These are phyloP conservation scores for Chalara sp. DNA, from an alignment of 2,329 filamentous ascomycete genomes.

Conservation along the genomic window DNA sequence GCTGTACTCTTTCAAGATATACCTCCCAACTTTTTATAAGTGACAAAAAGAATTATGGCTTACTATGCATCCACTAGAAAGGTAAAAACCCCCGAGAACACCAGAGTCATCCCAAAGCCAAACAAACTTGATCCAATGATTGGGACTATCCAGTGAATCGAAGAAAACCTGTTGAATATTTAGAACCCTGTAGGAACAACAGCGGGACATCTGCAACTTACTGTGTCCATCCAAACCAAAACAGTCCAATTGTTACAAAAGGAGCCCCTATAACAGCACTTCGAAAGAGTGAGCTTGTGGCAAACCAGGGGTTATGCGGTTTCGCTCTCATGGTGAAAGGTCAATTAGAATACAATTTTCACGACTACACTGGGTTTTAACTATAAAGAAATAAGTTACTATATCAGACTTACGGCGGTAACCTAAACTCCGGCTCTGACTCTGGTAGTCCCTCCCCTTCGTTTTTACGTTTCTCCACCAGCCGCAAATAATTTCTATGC, in stretches of 20 bases:
- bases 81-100: constrained; percentile 80
- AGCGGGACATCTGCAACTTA: too few species aligned
- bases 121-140: neutral
- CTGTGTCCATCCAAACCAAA: neutral
- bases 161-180: neutral
- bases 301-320: too few species aligned
- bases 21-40: too few species aligned
- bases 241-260: neutral
- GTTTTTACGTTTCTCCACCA: neutral
- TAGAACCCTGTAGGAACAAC: too few species aligned
- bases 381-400: too few species aligned
- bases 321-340: too few species aligned
- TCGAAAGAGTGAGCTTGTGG: too few species aligned
- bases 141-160: neutral
- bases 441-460: neutral
- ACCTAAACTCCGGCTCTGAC: neutral
- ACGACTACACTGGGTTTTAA: too few species aligned
- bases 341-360: too few species aligned
- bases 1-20: too few species aligned
- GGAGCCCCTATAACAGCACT: neutral
- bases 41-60: too few species aligned
- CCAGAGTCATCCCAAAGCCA: constrained; percentile 54
- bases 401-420: neutral
- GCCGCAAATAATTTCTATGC: neutral
- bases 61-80: constrained; percentile 69